A percentile compares a stretch with the other conserved stretches of the same genome.
Conservation (phyloP, 2,329 filamentous ascomycete genomes). For the Lachnellula cervina region DNA sequence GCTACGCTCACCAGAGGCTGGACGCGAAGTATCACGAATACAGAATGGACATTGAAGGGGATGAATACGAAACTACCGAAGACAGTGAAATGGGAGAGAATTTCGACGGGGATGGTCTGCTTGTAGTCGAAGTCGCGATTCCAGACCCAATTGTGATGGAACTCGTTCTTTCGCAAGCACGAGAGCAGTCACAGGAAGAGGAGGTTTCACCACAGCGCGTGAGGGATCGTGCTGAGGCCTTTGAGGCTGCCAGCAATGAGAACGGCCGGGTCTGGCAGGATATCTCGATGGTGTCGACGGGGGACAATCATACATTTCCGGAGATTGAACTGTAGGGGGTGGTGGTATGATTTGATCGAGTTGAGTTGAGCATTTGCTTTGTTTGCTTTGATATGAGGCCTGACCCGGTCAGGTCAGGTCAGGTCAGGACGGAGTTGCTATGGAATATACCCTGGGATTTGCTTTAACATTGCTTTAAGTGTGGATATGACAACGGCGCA, state of each 20-base stretch:
- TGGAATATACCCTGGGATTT: conserved; percentile 10
- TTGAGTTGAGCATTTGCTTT: background rate
- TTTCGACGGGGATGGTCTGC: conserved; percentile 11
- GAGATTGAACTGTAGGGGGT: conserved; percentile 37
- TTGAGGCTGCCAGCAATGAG: conserved; percentile 35
- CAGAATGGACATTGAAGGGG: conserved; percentile 12
- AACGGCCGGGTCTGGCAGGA: conserved; percentile 35
- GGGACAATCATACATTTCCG: conserved; percentile 37
- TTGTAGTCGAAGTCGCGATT: conserved; percentile 11
- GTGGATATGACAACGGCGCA: background rate
- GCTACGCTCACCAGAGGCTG: conserved; percentile 2
- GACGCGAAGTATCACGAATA: conserved; percentile 9
- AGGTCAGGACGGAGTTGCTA: background rate
- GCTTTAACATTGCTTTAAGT: background rate
- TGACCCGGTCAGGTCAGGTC: background rate
- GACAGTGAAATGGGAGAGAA: conserved; percentile 5
- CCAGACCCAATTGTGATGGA: conserved; percentile 19
- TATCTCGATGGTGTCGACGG: conserved; percentile 38
- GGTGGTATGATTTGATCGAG: background rate
- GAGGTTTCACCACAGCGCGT: conserved; percentile 19
- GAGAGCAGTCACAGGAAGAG: conserved; percentile 15
- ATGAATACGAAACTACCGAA: conserved; percentile 8
- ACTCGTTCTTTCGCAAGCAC: conserved; percentile 16
- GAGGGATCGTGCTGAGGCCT: conserved; percentile 30
- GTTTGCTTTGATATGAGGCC: background rate